Conservation (phyloP, 495 filamentous ascomycete species). For the Letharia lupina region DNA sequence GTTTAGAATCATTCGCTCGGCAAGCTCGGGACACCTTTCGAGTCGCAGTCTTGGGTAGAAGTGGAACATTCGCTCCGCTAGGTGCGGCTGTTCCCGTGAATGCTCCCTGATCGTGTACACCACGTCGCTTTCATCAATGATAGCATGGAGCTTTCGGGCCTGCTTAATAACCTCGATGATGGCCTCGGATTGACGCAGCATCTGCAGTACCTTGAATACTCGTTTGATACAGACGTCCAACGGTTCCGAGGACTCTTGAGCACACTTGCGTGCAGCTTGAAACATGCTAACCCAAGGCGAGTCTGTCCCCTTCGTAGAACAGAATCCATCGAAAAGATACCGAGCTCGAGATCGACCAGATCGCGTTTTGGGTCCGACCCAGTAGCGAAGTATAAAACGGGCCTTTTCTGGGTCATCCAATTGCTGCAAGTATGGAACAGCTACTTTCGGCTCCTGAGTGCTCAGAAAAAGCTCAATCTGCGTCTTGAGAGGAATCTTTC, state of each 20-base stretch:
- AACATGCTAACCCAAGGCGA: slow-evolving; percentile 12
- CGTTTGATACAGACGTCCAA: background rate
- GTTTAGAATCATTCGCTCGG: slow-evolving; percentile 19
- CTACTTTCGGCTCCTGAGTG: background rate
- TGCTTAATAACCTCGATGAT: slow-evolving; percentile 13
- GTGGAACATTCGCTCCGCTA: slow-evolving; percentile 16
- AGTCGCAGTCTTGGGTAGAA: slow-evolving; percentile 12
- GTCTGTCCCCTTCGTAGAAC: background rate
- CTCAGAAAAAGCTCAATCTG: slow-evolving; percentile 9
- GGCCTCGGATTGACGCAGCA: slow-evolving; percentile 13
- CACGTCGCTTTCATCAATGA: slow-evolving; percentile 8
- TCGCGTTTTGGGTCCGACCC: background rate
- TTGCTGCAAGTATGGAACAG: slow-evolving; percentile 12
- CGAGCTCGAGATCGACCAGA: background rate
- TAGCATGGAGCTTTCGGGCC: background rate
- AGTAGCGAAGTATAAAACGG: slow-evolving; percentile 15
- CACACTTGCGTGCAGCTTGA: background rate
- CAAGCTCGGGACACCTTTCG: slow-evolving; percentile 22
- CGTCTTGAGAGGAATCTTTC: background rate
- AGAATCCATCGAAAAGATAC: background rate
- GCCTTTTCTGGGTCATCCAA: slow-evolving; percentile 7
- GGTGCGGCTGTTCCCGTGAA: background rate
- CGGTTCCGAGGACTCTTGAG: background rate
- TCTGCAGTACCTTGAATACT: slow-evolving; percentile 18
- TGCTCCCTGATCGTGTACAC: slow-evolving; percentile 12